phyloP scores from a whole-genome alignment of 2,329 filamentous ascomycete genomes.

The Fusarium piperis region DNA sequence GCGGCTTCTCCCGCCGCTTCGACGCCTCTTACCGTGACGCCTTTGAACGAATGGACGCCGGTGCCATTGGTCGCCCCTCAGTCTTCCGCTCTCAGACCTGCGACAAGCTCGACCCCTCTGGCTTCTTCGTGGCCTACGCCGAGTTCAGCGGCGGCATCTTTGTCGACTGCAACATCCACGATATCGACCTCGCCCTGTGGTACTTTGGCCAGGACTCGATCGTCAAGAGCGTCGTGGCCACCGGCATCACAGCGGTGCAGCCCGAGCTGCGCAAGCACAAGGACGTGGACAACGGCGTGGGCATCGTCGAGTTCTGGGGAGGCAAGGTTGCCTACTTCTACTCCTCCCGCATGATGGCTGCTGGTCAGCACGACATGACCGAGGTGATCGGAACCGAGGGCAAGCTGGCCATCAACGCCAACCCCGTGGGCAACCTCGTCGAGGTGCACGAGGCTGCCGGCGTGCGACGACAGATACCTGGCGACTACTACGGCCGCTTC shows the following conservation, averaged over 20 bases:
- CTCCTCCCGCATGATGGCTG: constrained; percentile 73
- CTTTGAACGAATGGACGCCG: constrained; percentile 59
- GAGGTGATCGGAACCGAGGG: constrained; percentile 75
- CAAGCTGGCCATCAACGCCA: constrained; percentile 69
- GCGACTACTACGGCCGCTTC: constrained; percentile 71
- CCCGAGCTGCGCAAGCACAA: constrained; percentile 46
- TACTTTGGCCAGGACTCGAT: constrained; percentile 47
- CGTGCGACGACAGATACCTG: constrained; percentile 67
- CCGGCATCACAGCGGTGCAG: constrained; percentile 46
- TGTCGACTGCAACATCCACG: constrained; percentile 76
- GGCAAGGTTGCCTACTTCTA: constrained; percentile 74
- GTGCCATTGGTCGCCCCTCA: constrained; percentile 67
- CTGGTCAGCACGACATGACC: constrained; percentile 73
- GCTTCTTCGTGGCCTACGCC: constrained; percentile 76
- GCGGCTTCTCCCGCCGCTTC: constrained; percentile 57
- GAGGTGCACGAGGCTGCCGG: constrained; percentile 61
- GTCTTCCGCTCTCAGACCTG: constrained; percentile 74
- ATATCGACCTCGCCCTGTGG: constrained; percentile 60
- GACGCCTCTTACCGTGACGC: constrained; percentile 73
- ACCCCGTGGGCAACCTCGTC: constrained; percentile 65
- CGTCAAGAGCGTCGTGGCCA: constrained; percentile 45
- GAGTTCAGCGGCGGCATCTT: constrained; percentile 74
- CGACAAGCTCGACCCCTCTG: constrained; percentile 72
- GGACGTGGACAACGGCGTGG: constrained; percentile 51
- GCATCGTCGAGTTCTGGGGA: constrained; percentile 72